phyloP scores from a whole-genome alignment of 2,329 filamentous ascomycete genomes.

The Penicillium nordicum region DNA sequence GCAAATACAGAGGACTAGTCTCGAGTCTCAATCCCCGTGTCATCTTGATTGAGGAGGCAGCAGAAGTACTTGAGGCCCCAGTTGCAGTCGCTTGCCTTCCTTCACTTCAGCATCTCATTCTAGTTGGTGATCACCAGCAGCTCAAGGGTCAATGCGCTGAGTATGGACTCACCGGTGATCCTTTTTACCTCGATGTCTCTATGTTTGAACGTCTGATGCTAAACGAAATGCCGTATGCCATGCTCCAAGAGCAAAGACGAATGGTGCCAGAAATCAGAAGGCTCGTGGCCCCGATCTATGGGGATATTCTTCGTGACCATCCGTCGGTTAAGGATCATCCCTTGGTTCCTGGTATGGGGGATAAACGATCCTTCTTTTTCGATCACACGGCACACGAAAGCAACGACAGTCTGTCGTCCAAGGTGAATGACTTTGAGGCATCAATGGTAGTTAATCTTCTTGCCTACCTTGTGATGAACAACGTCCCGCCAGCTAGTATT shows the following conservation, averaged over 20 bases:
- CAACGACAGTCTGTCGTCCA: conserved; percentile 61
- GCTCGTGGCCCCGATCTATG: conserved; percentile 61
- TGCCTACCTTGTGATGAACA: conserved; percentile 68
- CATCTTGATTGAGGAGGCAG: conserved; percentile 75
- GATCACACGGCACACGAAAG: conserved; percentile 64
- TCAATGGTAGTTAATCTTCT: conserved; percentile 72
- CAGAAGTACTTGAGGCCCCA: conserved; percentile 63
- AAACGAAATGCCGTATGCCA: conserved; percentile 60
- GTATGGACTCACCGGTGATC: conserved; percentile 54
- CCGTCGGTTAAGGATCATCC: conserved; percentile 53
- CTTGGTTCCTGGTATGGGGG: conserved; percentile 61
- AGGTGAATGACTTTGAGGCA: conserved; percentile 68
- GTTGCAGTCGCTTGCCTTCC: conserved; percentile 59
- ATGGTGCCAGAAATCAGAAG: conserved; percentile 68
- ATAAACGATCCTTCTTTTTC: conserved; percentile 59
- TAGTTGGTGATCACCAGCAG: conserved; percentile 79
- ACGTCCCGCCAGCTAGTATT: conserved; percentile 58
- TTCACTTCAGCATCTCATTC: conserved; percentile 61
- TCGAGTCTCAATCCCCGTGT: conserved; percentile 63
- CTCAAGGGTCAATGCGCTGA: conserved; percentile 66
- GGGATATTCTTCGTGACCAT: conserved; percentile 54
- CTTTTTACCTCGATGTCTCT: conserved; percentile 68
- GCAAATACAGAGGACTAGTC: conserved; percentile 73
- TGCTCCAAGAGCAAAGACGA: conserved; percentile 65
- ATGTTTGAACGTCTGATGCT: conserved; percentile 76